phyloP scores from a whole-genome alignment of 495 filamentous ascomycete genomes.

The Parachaetomium inaequale region DNA sequence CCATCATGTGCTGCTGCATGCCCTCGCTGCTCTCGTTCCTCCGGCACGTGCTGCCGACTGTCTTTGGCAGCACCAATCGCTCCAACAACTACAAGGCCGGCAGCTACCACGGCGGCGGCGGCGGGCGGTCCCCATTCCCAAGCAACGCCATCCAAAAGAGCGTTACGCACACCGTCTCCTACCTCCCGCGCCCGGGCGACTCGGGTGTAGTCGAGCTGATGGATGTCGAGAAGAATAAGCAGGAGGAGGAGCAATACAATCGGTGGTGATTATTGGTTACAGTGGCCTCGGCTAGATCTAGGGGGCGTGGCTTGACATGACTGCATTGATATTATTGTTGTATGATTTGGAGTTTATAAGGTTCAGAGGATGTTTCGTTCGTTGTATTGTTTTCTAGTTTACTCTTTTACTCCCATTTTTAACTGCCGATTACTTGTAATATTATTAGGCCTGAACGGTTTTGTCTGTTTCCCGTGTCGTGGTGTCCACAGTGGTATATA shows the following conservation, averaged over 20 bases:
- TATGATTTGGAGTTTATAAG: no score
- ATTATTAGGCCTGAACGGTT: no score
- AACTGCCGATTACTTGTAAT: no score
- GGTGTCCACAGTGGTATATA: no score
- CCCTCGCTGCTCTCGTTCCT: neutral
- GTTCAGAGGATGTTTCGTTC: no score
- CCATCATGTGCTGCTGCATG: slow-evolving; percentile 7
- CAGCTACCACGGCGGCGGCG: neutral
- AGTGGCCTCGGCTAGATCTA: no score
- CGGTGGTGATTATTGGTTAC: neutral
- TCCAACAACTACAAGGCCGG: neutral
- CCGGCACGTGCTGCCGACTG: neutral
- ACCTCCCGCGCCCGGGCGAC: neutral
- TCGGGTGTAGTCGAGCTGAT: neutral
- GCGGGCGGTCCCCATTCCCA: neutral
- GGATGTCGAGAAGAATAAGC: neutral
- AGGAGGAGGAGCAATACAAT: neutral
- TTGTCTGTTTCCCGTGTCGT: no score
- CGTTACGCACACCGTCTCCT: neutral
- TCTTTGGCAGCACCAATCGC: neutral
- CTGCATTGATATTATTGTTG: no score
- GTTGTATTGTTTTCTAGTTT: no score
- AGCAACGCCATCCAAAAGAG: neutral
- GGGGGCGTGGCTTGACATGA: no score
- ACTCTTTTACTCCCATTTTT: no score